Percentiles rank a stretch among this genome's conserved stretches.
Evolutionary conservation across 176 grass and related monocot species (phyloP).

Genomic region (Phyllostachys edulis): DNA sequence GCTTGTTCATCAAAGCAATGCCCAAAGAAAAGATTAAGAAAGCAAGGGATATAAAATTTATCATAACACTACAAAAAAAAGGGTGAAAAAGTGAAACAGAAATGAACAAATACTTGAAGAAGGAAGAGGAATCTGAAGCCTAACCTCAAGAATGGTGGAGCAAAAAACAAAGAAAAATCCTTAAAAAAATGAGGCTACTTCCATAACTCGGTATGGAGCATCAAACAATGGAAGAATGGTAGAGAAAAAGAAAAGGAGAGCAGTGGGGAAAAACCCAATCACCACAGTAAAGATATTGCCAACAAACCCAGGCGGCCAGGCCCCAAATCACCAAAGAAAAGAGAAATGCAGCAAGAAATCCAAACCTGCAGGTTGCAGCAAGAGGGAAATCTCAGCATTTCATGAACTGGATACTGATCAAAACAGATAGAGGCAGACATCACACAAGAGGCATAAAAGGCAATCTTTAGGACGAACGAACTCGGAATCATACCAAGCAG

Average conservation of each 20-base stretch:
- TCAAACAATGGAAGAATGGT: constrained; percentile 10
- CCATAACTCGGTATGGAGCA: neutral
- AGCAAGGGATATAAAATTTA: neutral
- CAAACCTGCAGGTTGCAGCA: constrained; percentile 25
- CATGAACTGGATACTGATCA: constrained; percentile 22
- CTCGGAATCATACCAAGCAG: constrained; percentile 18
- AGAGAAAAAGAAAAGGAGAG: constrained; percentile 20
- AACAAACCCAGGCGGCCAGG: neutral
- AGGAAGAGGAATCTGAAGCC: constrained; percentile 8
- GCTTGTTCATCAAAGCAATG: constrained; percentile 2
- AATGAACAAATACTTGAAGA: constrained; percentile 16
- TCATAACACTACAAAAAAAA: neutral
- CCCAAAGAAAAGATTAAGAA: constrained; percentile 7
- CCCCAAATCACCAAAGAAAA: constrained; percentile 23
- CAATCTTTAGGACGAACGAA: neutral
- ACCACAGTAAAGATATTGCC: neutral
- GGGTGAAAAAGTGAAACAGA: neutral
- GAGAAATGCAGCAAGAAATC: constrained; percentile 30
- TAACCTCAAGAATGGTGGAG: constrained; percentile 1
- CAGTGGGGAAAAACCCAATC: constrained; percentile 5
- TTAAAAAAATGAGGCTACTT: neutral
- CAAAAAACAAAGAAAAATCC: neutral
- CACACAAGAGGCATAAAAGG: neutral
- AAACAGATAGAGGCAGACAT: neutral
- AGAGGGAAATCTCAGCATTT: constrained; percentile 15